Conservation (phyloP, 108 stramenopile species). For the Skeletonema marinoi region DNA sequence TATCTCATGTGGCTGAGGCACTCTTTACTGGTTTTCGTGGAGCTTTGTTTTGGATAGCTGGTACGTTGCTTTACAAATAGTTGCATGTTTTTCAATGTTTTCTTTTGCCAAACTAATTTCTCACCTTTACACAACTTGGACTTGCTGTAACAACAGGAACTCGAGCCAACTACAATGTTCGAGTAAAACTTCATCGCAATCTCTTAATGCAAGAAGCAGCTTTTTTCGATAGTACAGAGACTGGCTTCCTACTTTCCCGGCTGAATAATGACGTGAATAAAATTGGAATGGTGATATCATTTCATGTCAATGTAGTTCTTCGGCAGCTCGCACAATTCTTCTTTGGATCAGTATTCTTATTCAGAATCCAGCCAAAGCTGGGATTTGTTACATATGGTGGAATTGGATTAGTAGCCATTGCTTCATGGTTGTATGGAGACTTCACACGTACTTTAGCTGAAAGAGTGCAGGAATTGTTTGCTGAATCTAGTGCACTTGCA, state of each 20-base stretch:
- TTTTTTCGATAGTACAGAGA: constrained; percentile 85
- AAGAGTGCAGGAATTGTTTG: constrained; percentile 78
- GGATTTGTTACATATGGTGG: constrained; percentile 73
- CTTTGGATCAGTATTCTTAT: constrained; percentile 71
- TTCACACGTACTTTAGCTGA: constrained; percentile 72
- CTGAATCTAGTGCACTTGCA: constrained; percentile 79
- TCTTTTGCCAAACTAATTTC: background rate
- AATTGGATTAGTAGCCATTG: constrained; percentile 66
- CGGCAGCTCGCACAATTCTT: constrained; percentile 82
- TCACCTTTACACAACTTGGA: background rate
- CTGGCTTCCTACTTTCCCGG: constrained; percentile 78
- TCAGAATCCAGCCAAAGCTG: constrained; percentile 67
- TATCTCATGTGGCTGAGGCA: constrained; percentile 64
- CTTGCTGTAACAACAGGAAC: constrained; percentile 46
- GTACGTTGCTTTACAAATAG: constrained; percentile 33
- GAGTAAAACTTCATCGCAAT: constrained; percentile 84
- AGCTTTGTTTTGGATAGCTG: constrained; percentile 87
- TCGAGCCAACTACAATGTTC: constrained; percentile 84
- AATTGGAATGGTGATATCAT: constrained; percentile 82
- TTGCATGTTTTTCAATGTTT: background rate
- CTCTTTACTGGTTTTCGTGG: constrained; percentile 84
- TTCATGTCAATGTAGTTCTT: constrained; percentile 84
- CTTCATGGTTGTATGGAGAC: constrained; percentile 75
- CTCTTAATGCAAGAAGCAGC: constrained; percentile 87
- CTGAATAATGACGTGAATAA: constrained; percentile 91